Evolutionary conservation across 2,329 filamentous ascomycete species (phyloP), one percentile per base, ranked within the genome.

Genomic region (Herpotrichia juniperi): DNA sequence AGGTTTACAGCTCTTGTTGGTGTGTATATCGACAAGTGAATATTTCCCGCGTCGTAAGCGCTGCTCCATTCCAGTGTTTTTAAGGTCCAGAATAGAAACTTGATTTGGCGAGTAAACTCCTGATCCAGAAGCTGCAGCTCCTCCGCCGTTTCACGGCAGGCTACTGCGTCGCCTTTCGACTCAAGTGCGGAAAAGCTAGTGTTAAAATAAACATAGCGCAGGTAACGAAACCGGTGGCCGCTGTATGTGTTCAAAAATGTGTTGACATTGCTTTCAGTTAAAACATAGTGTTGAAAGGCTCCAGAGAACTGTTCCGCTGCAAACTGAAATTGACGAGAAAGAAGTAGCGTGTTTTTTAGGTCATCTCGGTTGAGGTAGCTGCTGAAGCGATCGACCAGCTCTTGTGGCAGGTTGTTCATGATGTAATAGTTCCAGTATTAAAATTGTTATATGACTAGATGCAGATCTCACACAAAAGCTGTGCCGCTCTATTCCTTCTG

Each of bases 391-490:
- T 54, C 42, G 30, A 50, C 9, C 4, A 54, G 17, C 21, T 50
- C 51, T 43, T 42, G 51, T 26, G 51, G 37, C 12, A 54, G 9
- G 11, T 40, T 48, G 2, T 32, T n/a, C 45, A 53, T 53, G 26
- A 28, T 12, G 26, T 28, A 28, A 28, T 12, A 28, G 26, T 7
- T 28, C 26, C 26, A 12, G 26, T 28, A n/a, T n/a, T n/a, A n/a
- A n/a, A n/a, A n/a, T n/a, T n/a, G n/a, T n/a, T n/a, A n/a, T n/a
- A n/a, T n/a, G n/a, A n/a, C n/a, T n/a, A n/a, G n/a, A n/a, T n/a
- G n/a, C n/a, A n/a, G n/a, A n/a, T n/a, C n/a, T n/a, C n/a, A n/a
- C n/a, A n/a, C n/a, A n/a, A n/a, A n/a, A n/a, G n/a, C n/a, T n/a
- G n/a, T n/a, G n/a, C n/a, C n/a, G n/a, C n/a, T n/a, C n/a, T n/a